Conservation (phyloP, 495 filamentous ascomycete genomes). For the Thermochaetoides thermophila region DNA sequence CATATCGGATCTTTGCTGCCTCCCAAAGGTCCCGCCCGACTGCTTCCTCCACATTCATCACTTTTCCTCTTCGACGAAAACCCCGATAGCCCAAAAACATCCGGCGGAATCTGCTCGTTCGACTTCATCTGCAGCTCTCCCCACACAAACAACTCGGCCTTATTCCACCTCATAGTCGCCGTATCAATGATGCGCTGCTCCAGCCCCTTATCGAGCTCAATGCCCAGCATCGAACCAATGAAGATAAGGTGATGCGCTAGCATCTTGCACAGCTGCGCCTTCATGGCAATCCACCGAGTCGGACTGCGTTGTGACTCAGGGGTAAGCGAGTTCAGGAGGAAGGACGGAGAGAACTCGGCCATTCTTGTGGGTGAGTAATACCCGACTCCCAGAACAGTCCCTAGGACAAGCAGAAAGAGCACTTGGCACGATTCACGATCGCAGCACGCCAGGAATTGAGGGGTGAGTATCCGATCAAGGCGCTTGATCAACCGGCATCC, state of each 20-base stretch:
- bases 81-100: too few relatives aligned
- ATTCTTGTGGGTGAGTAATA: slow-evolving; percentile 4
- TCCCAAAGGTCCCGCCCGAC: too few relatives aligned
- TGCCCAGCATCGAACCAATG: slow-evolving; percentile 18
- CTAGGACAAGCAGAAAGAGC: slow-evolving; percentile 19
- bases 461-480: slow-evolving; percentile 17
- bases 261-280: slow-evolving; percentile 22
- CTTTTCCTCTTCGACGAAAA: too few relatives aligned
- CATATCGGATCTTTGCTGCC: too few relatives aligned
- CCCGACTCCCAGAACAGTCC: slow-evolving; percentile 14
- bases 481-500: slow-evolving; percentile 14
- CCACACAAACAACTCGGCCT: slow-evolving; percentile 15
- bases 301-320: slow-evolving; percentile 15
- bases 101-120: too few relatives aligned
- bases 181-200: slow-evolving; percentile 20
- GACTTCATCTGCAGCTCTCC: too few relatives aligned
- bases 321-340: slow-evolving; percentile 1
- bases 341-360: slow-evolving; percentile 1
- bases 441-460: slow-evolving; percentile 13
- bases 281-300: slow-evolving; percentile 20
- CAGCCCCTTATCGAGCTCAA: slow-evolving; percentile 15
- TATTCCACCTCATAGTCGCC: slow-evolving; percentile 18
- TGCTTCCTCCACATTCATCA: too few relatives aligned
- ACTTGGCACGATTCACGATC: slow-evolving; percentile 11
- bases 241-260: slow-evolving; percentile 22